Evolutionary conservation across 208 protist species (phyloP).

Genomic region (Leishmania tarentolae): DNA sequence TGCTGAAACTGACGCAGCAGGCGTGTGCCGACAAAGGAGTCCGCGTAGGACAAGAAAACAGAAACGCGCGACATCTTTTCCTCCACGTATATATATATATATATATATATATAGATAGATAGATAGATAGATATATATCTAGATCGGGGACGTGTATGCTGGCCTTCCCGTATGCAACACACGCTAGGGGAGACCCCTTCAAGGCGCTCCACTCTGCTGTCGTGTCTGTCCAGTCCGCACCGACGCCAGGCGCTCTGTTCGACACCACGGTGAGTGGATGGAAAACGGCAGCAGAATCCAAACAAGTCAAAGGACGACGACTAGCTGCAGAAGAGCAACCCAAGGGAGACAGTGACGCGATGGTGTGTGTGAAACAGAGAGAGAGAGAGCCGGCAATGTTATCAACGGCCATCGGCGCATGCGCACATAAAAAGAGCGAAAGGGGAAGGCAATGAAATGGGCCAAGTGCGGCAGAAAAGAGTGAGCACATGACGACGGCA

Average conservation of each 20-base stretch:
- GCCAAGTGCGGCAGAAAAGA: background rate
- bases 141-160: too few species aligned
- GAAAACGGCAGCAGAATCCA: background rate
- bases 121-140: background rate
- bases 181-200: background rate
- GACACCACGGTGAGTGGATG: background rate
- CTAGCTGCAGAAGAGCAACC: background rate
- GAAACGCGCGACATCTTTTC: slow-evolving; percentile 27
- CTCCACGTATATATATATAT: background rate
- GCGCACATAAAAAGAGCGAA: background rate
- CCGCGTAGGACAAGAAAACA: slow-evolving; percentile 81
- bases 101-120: background rate
- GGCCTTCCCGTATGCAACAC: too few species aligned
- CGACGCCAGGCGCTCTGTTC: background rate
- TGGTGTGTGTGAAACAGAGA: background rate
- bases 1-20: slow-evolving; percentile 60
- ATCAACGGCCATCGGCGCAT: background rate
- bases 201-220: background rate
- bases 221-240: background rate
- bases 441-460: background rate
- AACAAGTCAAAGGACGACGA: background rate
- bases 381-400: background rate
- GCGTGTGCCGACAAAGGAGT: slow-evolving; percentile 78
- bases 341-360: background rate
- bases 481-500: background rate